phyloP scores from a whole-genome alignment of 805 yeast species.

The Sungouiozyma intestinalis region DNA sequence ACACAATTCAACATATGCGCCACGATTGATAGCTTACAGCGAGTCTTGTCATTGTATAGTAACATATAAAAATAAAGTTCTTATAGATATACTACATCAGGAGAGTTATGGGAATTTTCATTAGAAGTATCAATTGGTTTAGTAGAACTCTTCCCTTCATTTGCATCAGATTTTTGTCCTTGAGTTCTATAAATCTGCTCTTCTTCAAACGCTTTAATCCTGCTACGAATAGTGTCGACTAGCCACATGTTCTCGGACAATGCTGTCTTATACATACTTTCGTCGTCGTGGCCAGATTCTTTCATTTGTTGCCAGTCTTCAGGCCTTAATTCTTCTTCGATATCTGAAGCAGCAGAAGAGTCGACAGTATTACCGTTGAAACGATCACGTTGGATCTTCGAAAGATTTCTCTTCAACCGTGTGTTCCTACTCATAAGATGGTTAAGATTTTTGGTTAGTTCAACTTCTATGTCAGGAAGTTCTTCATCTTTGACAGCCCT shows the following conservation, averaged over 20 bases:
- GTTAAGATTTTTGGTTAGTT: no score
- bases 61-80: not conserved
- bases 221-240: constrained; percentile 38
- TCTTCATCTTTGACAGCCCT: not conserved
- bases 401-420: constrained; percentile 35
- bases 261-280: constrained; percentile 42
- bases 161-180: not conserved
- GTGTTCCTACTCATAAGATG: constrained; percentile 45
- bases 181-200: constrained; percentile 37
- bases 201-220: constrained; percentile 35
- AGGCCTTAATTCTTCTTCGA: constrained; percentile 8
- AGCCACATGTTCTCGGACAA: constrained; percentile 47
- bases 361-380: constrained; percentile 8
- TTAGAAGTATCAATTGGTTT: not conserved
- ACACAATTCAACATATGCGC: constrained; percentile 38
- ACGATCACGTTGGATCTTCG: constrained; percentile 18
- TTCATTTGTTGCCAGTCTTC: constrained; percentile 13
- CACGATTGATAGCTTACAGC: not conserved
- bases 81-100: constrained; percentile 4
- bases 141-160: not conserved
- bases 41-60: not conserved
- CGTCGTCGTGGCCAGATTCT: constrained; percentile 34
- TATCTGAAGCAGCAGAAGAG: constrained; percentile 30
- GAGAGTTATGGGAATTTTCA: not conserved
- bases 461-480: no score